Evolutionary conservation across 2,329 filamentous ascomycete genomes (phyloP).

Genomic region (Gnomoniopsis sp.): DNA sequence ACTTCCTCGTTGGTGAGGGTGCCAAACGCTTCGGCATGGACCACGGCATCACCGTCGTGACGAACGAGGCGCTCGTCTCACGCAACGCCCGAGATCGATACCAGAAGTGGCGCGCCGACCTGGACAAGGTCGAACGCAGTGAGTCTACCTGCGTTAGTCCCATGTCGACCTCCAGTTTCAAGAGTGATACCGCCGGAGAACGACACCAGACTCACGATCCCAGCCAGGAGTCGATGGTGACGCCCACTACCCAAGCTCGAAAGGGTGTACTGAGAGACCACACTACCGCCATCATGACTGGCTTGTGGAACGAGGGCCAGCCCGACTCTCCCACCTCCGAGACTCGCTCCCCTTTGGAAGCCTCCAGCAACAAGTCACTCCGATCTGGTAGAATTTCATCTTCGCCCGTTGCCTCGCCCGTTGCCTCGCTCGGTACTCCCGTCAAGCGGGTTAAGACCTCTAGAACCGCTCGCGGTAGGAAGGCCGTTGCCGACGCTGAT

Average conservation of each 20-base stretch:
- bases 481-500: neutral
- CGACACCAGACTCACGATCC: neutral
- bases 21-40: slow-evolving; percentile 83
- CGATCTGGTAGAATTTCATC: neutral
- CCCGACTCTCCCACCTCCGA: slow-evolving; percentile 49
- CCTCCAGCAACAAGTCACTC: neutral
- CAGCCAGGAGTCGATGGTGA: neutral
- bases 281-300: slow-evolving; percentile 50
- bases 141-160: neutral
- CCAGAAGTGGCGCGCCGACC: slow-evolving; percentile 71
- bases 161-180: neutral
- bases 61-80: slow-evolving; percentile 76
- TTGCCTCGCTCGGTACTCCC: neutral
- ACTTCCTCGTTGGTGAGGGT: slow-evolving; percentile 82
- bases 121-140: slow-evolving; percentile 42
- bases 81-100: slow-evolving; percentile 75
- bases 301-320: slow-evolving; percentile 61
- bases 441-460: slow-evolving; percentile 15
- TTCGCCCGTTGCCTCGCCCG: neutral
- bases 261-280: slow-evolving; percentile 41
- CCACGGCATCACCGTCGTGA: slow-evolving; percentile 69
- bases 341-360: slow-evolving; percentile 5
- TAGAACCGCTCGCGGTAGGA: neutral
- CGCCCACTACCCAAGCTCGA: neutral
- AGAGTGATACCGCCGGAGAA: slow-evolving; percentile 14